Conservation (phyloP, 2,329 filamentous ascomycete genomes). For the Fusarium gaditjirri region DNA sequence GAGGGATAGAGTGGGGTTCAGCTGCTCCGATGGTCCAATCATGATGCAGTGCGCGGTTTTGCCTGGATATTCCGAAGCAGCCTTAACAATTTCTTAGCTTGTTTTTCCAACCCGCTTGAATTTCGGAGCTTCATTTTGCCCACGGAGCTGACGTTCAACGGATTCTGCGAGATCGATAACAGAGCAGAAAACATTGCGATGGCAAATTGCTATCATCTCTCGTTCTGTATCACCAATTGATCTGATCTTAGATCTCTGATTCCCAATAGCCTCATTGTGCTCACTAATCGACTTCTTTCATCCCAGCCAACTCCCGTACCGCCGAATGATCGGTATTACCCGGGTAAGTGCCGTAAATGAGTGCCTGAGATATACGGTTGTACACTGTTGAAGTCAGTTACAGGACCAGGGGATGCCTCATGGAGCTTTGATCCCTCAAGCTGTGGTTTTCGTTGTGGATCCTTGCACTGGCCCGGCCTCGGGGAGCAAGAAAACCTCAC, state of each 20-base stretch:
- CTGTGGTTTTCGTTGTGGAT: constrained; percentile 33
- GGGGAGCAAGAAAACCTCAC: neutral
- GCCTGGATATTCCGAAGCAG: constrained; percentile 53
- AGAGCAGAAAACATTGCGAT: neutral
- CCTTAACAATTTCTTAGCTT: constrained; percentile 52
- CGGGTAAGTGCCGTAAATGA: constrained; percentile 37
- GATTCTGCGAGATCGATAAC: neutral
- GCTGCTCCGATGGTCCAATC: constrained; percentile 50
- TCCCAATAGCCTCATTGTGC: constrained; percentile 4
- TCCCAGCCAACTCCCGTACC: constrained; percentile 43
- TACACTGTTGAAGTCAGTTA: neutral
- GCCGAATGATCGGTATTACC: constrained; percentile 46
- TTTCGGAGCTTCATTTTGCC: constrained; percentile 41
- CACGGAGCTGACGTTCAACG: constrained; percentile 35
- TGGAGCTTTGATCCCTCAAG: constrained; percentile 32
- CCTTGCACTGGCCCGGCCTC: constrained; percentile 24
- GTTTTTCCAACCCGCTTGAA: constrained; percentile 34
- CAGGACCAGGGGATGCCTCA: constrained; percentile 5
- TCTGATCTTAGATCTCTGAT: constrained; percentile 11
- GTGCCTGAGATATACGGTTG: constrained; percentile 43
- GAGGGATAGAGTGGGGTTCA: constrained; percentile 54
- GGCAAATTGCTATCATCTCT: constrained; percentile 1
- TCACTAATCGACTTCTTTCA: constrained; percentile 33
- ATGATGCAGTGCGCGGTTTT: constrained; percentile 50
- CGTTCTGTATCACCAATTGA: constrained; percentile 23